Base-by-base conservation (phyloP, 306 rosid species). In the Fragaria ananassa region DNA sequence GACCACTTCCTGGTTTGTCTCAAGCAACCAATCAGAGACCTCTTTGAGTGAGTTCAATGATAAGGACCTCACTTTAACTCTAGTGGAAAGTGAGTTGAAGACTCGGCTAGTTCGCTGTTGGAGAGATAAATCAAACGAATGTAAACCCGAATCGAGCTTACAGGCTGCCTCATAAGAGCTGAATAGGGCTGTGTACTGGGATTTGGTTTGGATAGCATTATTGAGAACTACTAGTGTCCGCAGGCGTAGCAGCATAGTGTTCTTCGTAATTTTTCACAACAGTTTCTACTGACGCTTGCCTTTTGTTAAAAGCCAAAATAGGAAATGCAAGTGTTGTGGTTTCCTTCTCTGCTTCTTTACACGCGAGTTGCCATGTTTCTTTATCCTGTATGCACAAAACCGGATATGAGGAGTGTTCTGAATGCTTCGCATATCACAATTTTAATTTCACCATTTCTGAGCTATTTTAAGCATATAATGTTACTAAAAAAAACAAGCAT, bases 141-240 rank as follows among this genome's bases (percentile, higher is more conserved):
- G 90, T 66, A 94, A 84, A 84, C 80, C 84, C 0, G 91, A 87
- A 72, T 95, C 97, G 3, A 68, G 69, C 80, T 44, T 69, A 75
- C 97, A 90, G 14, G 93, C 98, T 47, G 87, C 83, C 75, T 92
- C 98, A 25, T 95, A 95, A 17, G 95, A 87, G 76, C 80, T 89
- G 47, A 95, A 86, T 80, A 86, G 90, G 39, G 87, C 74, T 0
- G 81, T 74, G 35, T 3, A 31, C 35, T 31, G 35, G 35, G 35
- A 3, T 31, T 42, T 8, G 46, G 46, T 42, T 7, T 1, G 8
- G 46, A 10, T 12, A 47, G 13, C 5, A 47, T 11, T 45, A 1
- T 45, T 3, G 1, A 11, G 50, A 45, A 45, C 50, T 45, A 14
- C 50, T 45, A 45, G 4, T 31, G 4, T 31, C 34, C 34, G 3